These are phyloP conservation scores for Chlorella sp. DNA, from an alignment of 139 green algal species.

Conservation along the genomic window DNA sequence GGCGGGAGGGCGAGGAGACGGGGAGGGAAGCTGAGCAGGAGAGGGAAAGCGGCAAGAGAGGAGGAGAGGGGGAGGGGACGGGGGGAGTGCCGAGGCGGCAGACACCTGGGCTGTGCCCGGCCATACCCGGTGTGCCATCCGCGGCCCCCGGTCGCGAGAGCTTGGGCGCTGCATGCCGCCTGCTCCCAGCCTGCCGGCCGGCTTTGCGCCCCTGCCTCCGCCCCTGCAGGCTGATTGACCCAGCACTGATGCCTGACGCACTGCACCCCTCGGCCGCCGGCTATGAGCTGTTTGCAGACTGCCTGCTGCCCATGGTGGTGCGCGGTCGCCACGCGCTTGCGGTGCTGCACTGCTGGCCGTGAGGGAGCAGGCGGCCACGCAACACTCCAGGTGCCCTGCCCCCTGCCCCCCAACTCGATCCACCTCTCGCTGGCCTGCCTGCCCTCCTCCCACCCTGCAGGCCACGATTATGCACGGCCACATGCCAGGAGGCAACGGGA, in stretches of 20 bases:
- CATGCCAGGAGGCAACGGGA: too few species aligned
- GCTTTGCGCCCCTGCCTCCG: neutral
- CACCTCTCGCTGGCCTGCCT: too few species aligned
- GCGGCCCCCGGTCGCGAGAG: neutral
- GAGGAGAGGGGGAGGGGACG: too few species aligned
- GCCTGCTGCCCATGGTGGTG: conserved; percentile 27
- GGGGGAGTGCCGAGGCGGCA: too few species aligned
- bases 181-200: neutral
- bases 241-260: conserved; percentile 32
- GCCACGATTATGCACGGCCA: too few species aligned
- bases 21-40: too few species aligned
- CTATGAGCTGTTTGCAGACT: conserved; percentile 35
- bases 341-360: too few species aligned
- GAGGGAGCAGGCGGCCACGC: too few species aligned
- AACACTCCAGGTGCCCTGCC: too few species aligned
- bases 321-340: neutral
- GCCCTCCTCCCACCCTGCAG: too few species aligned
- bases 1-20: neutral
- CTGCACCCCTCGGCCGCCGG: conserved; percentile 42
- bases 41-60: too few species aligned
- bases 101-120: neutral
- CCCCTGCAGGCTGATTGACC: conserved; percentile 12
- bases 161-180: neutral
- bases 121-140: neutral
- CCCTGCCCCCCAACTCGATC: too few species aligned